Evolutionary conservation across 1,284 basidiomycete genomes (phyloP), one percentile per base, ranked within the genome.

Genomic region (Polyporus tsugae): DNA sequence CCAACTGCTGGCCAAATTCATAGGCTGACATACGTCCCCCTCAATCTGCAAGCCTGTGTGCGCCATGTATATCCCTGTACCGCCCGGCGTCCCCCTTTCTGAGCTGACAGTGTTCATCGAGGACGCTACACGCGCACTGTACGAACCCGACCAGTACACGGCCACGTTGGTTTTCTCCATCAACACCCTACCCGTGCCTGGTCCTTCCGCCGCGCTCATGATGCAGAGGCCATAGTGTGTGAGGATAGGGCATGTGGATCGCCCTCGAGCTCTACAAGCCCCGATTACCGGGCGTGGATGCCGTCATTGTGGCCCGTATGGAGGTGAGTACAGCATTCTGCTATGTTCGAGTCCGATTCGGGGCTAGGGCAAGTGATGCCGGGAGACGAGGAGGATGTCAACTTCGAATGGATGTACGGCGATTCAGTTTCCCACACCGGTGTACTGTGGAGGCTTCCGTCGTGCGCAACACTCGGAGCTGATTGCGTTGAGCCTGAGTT

Each of bases 241-340:
- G 17, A 87, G 87, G 89, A 6, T 91, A 92, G 49, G 89, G 90
- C 1, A 98, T 99, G 95, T 91, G 91, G 73, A 83, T 86, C 59
- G 97, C 94, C 5, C 82, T 99, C 22, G 83, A 88, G 67, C 80
- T 84, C 39, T 99, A 98, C 83, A 90, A 96, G 77, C 82, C 81
- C 36, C 82, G 78, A 65, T 89, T 86, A 76, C 88, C 89, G 60
- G 81, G 86, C 33, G 86, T 97, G 59, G 86, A 86, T 60, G 96
- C 94, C 1, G 94, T 98, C 33, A 81, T 99, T 42, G 89, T 4
- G 97, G 99, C 82, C 97, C 97, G 1, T 95, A 98, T 80, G 96
- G 97, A 77, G 92, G 95, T 95, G 73, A 79, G 90, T 66, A 63
- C 42, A 6, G 2, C 60, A n/a, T 36, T 63, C 44, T 53, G 62